Evolutionary conservation across 2,329 filamentous ascomycete species (phyloP).

Genomic region (Coniochaeta hoffmannii): DNA sequence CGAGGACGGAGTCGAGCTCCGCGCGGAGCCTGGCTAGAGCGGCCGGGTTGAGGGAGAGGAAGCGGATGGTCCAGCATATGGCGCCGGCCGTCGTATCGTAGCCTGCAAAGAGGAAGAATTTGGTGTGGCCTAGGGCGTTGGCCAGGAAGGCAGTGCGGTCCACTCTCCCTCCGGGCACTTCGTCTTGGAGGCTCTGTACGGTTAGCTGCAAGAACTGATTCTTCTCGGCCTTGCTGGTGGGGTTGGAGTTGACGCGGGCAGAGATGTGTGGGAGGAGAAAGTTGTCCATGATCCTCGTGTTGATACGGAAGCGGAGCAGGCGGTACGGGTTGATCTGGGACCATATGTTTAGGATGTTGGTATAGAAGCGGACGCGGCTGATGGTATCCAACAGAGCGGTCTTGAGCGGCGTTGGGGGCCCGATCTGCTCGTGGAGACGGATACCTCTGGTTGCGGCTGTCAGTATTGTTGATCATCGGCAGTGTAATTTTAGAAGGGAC

Average conservation of each 20-base stretch:
- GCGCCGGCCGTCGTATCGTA: slow-evolving; percentile 13
- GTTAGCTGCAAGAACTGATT: neutral
- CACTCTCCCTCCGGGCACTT: neutral
- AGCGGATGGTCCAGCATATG: slow-evolving; percentile 8
- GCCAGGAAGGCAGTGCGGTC: neutral
- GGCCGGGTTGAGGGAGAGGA: slow-evolving; percentile 14
- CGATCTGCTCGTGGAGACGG: neutral
- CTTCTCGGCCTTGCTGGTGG: neutral
- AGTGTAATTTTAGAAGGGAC: neutral
- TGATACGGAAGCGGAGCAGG: neutral
- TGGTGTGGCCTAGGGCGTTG: neutral
- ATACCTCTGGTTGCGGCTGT: neutral
- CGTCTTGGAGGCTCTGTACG: neutral
- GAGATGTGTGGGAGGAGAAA: neutral
- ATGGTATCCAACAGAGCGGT: neutral
- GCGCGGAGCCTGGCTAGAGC: slow-evolving; percentile 15
- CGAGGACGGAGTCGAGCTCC: slow-evolving; percentile 34
- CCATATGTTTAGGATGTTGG: slow-evolving; percentile 1
- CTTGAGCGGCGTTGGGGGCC: neutral
- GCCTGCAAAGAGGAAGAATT: slow-evolving; percentile 5
- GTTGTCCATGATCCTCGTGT: neutral
- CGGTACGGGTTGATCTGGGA: neutral
- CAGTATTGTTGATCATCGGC: neutral
- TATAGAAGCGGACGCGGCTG: neutral
- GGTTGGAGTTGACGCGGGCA: neutral